Base-by-base conservation (phyloP, 2,329 filamentous ascomycete species). In the Aureobasidium leucospermi region DNA sequence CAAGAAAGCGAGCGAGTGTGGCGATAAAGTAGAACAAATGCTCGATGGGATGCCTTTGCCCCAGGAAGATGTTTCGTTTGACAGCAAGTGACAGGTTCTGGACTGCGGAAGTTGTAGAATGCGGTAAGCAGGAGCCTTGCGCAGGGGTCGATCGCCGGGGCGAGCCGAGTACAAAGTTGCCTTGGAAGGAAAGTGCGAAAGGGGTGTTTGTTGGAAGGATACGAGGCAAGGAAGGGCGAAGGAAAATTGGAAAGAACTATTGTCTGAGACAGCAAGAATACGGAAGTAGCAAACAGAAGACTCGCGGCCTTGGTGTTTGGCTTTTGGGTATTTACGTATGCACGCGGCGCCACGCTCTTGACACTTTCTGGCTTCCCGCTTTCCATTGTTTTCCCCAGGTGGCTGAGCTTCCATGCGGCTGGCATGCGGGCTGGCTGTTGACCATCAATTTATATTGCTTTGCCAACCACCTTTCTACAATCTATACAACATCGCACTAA, bases 371-470 rank as follows among this genome's bases (percentile, higher is more conserved):
- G 34, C 34, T 8, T 8, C 8, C 13, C 8, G 47, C 48, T 55
- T 55, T 34, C 51, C 28, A 34, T 47, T 47, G 10, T 32, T 47
- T 47, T 32, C 39, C 38, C 23, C 28, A 41, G 28, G 49, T 52
- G 49, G 49, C 49, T 52, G 49, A 29, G 49, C 49, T 49, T 49
- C 9, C 49, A 23, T 29, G 36, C 32, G 47, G 45, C 45, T 38
- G 32, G 47, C 16, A 36, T 31, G 29, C 29, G 46, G 32, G 31
- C 31, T 34, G 47, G 47, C 31, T 48, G 16, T 6, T 32, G 46
- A n/a, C 9, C 23, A 51, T 39, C 19, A 39, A 43, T 34, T 19
- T 55, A 43, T 55, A 43, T 55, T 55, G 23, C 38, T 43, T 43
- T n/a, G 23, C 51, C 51, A 55, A 43, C 51, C 51, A 55, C 51